Conservation (phyloP, 257 asterid genomes). For the Capsicum baccatum region DNA sequence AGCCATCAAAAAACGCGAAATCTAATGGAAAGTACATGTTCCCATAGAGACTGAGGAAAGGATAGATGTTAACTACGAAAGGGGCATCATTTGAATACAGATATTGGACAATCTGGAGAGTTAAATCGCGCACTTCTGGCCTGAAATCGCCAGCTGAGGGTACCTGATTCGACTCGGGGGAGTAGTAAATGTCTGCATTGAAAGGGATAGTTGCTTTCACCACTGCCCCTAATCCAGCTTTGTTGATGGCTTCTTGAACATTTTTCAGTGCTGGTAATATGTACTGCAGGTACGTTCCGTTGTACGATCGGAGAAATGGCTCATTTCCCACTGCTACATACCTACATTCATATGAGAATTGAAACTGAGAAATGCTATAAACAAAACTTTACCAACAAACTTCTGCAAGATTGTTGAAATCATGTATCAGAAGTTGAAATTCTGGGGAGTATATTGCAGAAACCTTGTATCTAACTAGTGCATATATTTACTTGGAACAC, state of each 20-base stretch:
- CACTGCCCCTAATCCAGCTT: conserved; percentile 42
- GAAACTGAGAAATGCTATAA: background rate
- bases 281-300: conserved; percentile 32
- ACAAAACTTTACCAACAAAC: background rate
- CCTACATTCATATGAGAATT: conserved; percentile 13
- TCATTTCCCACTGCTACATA: conserved; percentile 29
- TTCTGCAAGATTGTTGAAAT: background rate
- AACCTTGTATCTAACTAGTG: background rate
- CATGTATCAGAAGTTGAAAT: too few species aligned
- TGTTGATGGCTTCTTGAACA: conserved; percentile 43
- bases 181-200: conserved; percentile 43
- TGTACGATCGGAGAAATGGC: conserved; percentile 37
- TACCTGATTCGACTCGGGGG: conserved; percentile 31
- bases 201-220: conserved; percentile 42
- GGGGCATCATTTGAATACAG: conserved; percentile 35
- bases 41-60: conserved; percentile 30
- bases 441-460: background rate
- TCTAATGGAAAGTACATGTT: conserved; percentile 41
- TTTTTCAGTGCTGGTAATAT: conserved; percentile 43
- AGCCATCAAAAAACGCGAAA: conserved; percentile 44
- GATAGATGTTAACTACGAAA: conserved; percentile 16
- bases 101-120: conserved; percentile 39
- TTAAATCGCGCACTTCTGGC: conserved; percentile 34
- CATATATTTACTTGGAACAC: background rate
- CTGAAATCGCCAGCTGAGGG: conserved; percentile 44